Evolutionary conservation across 1,284 basidiomycete species (phyloP), one percentile per base, ranked within the genome.

Genomic region (Phaffia rhodozyma): DNA sequence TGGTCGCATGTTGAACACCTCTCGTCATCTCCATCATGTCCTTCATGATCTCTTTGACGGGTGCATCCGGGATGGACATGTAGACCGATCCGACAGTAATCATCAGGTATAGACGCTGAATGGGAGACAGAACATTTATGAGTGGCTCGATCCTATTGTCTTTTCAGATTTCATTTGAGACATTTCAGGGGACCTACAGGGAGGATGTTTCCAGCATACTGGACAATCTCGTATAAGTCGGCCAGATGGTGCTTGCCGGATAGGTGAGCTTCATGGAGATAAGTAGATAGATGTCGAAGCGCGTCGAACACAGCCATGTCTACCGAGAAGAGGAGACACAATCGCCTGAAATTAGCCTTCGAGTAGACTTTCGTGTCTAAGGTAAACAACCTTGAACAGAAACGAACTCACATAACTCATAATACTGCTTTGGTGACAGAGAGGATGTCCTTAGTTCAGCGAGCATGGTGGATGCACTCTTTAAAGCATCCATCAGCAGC

Each of bases 11-110:
- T 69, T 97, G 81, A 5, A 96, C 89, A 66, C 93, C 92, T 48
- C 91, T 81, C 34, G 90, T 91, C 92, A 97, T 97, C 75, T 97
- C 92, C 85, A 97, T 87, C 91, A 97, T 94, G 76, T 97, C 92
- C 81, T 94, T 96, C 92, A 96, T 97, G 69, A 97, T 91, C 78
- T 97, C 91, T 79, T 91, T 93, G 65, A 96, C 85, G 6, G 92
- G 92, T 7, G 91, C 91, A 63, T 94, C 91, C 1, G 90, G 84
- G 54, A 96, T 86, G 25, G 90, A 91, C 92, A 96, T 96, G 79
- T 94, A 96, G 25, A 97, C 91, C 1, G 92, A 89, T 65, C 92
- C 93, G 65, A 97, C 92, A 30, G 93, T 96, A 71, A 97, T 94
- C 92, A 96, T 96, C 71, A 96, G 87, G 77, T 97, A 96, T 43